A percentile compares a stretch with the other conserved stretches of the same genome.
Evolutionary conservation across 208 protist species (phyloP).

Genomic region (Leishmania aethiopica): DNA sequence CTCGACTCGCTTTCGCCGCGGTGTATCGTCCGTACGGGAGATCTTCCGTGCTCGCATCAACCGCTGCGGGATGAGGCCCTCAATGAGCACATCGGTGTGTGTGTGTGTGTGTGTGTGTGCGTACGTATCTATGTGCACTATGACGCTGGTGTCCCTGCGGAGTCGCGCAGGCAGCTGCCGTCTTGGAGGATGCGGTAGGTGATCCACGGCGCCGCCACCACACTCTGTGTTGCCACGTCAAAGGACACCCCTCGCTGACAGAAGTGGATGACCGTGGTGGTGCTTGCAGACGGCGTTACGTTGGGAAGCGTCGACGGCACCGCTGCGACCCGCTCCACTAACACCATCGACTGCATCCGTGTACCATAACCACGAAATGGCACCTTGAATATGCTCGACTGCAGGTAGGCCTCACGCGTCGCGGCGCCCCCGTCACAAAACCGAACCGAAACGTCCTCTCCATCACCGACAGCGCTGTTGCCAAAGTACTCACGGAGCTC

Average conservation of each 20-base stretch:
- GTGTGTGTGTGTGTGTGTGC: neutral
- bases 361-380: slow-evolving; percentile 38
- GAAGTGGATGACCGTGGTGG: slow-evolving; percentile 36
- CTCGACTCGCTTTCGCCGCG: neutral
- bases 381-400: slow-evolving; percentile 45
- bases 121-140: neutral
- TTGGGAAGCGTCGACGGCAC: neutral
- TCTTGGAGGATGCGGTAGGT: slow-evolving; percentile 16
- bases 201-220: slow-evolving; percentile 20
- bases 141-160: neutral
- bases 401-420: slow-evolving; percentile 30
- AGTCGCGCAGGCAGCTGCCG: slow-evolving; percentile 4
- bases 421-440: slow-evolving; percentile 23
- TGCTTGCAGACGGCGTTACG: too few species aligned
- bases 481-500: slow-evolving; percentile 32
- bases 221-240: slow-evolving; percentile 13
- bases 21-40: neutral
- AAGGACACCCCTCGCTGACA: slow-evolving; percentile 37
- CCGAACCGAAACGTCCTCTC: neutral
- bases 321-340: slow-evolving; percentile 39
- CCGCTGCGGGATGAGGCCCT: neutral
- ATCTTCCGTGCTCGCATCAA: neutral
- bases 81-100: neutral
- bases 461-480: neutral
- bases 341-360: slow-evolving; percentile 57